Evolutionary conservation across 441 rosid genomes (phyloP), one percentile per base, ranked within the genome.

Genomic region (Viola pubescens): DNA sequence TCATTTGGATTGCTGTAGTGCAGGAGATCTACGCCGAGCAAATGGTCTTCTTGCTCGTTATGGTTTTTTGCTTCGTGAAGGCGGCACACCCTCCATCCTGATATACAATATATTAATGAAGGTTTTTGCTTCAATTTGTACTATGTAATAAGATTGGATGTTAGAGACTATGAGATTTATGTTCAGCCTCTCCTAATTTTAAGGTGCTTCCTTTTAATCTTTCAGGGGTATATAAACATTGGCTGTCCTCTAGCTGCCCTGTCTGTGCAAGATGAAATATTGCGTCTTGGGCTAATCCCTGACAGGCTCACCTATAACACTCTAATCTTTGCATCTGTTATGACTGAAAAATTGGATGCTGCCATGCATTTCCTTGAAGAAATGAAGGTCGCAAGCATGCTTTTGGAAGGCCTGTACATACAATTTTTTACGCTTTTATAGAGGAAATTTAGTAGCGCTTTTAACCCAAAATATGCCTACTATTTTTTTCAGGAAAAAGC

Each of bases 11-110:
- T 77, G 80, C 74, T 79, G 75, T 82, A 83, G 89, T 79, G 85
- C 84, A 82, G 89, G 95, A 80, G 89, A 88, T 82, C 63, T 83
- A 68, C 88, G 86, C 69, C 83, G 85, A 62, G 88, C 87, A 61
- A 83, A 79, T 82, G 95, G 91, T 73, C 77, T 83, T 71, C 88
- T 88, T 68, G 89, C 91, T 42, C 78, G 85, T 56, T 82, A 77
- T 73, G 86, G 82, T 19, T 67, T 71, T 71, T 62, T 85, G 61
- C 78, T 88, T 62, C 61, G 67, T 47, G 79, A 85, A 68, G 79
- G 78, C 8, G 82, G 89, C 41, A 77, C 63, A 59, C 75, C 85
- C 42, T 74, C 88, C 6, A 52, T 82, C 58, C 75, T 72, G 59
- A 70, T 81, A 62, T 82, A 76, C 71, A 88, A 88, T 69, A 65